Percentiles rank a stretch among this genome's conserved stretches.
These are phyloP conservation scores for Cryptosporidium viatorum DNA, from an alignment of 169 alveolate genomes.

Conservation along the genomic window DNA sequence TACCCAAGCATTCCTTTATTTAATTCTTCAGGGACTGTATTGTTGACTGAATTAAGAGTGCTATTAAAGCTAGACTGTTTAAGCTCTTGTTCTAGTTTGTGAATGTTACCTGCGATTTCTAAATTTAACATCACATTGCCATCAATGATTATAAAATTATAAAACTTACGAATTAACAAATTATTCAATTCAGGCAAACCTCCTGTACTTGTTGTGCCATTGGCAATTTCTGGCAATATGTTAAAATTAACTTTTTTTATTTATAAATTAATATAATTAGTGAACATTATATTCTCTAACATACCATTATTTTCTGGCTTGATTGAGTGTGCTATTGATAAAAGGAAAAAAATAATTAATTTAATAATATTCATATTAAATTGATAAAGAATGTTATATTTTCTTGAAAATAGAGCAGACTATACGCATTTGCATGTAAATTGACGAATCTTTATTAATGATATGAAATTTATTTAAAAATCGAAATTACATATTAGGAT, in stretches of 20 bases:
- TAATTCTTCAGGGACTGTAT: neutral
- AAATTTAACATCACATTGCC: neutral
- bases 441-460: neutral
- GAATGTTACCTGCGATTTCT: neutral
- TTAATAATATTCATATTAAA: neutral
- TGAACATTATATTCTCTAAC: neutral
- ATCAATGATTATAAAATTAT: neutral
- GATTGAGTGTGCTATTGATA: neutral
- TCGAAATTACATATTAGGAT: too few species aligned
- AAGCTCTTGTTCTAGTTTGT: neutral
- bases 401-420: neutral
- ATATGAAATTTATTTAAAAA: too few species aligned
- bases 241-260: too few species aligned
- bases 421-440: neutral
- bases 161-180: neutral
- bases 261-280: neutral
- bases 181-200: neutral
- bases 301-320: constrained; percentile 23
- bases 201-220: neutral
- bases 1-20: constrained; percentile 10
- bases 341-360: neutral
- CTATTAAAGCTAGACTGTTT: neutral
- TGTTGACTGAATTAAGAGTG: neutral
- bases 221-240: neutral
- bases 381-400: neutral